Base-by-base conservation (phyloP, 441 rosid genomes). In the Breynia disticha region DNA sequence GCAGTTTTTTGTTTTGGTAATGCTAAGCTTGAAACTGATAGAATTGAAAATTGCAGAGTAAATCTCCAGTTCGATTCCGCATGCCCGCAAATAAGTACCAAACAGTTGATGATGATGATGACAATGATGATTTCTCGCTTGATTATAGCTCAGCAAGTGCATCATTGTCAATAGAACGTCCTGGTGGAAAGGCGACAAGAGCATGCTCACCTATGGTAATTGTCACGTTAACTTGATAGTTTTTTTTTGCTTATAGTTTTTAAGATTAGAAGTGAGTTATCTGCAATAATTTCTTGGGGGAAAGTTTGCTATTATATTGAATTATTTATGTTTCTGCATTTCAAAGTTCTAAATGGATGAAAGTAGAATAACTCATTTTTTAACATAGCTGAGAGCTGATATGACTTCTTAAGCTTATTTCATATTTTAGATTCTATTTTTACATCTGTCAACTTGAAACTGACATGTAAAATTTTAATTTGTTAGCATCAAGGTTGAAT, bases 181-280 rank as follows among this genome's bases (percentile, higher is more conserved):
- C 72, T 22, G 71, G 76, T 48, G 82, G 80, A 59, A 67, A 70
- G 52, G 57, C 75, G 44, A 61, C 52, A 62, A 69, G 55, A 38
- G 62, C 77, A 24, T 74, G 55, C 53, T 67, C 84, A 66, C 73
- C 77, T 51, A 55, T 60, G 80, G 84, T 78, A 72, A 67, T 60
- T 65, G 51, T 59, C 5, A 32, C 43, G 41, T 37, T 37, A 37
- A 37, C n/a, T n/a, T n/a, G n/a, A n/a, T 24, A 24, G 32, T 2
- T 2, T 7, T 3, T 3, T 24, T 24, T 24, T 24, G 32, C 3
- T 24, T 24, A 24, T 7, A 2, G 32, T 24, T 24, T 24, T 24
- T 24, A 24, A 24, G 32, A 2, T 2, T 24, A 3, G 32, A 24
- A 24, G 32, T 24, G 3, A 24, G 3, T 7, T 24, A 2, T 24